These are phyloP conservation scores for Backusella australiensis DNA, from an alignment of 192 early-diverging fungal genomes.

Conservation along the genomic window DNA sequence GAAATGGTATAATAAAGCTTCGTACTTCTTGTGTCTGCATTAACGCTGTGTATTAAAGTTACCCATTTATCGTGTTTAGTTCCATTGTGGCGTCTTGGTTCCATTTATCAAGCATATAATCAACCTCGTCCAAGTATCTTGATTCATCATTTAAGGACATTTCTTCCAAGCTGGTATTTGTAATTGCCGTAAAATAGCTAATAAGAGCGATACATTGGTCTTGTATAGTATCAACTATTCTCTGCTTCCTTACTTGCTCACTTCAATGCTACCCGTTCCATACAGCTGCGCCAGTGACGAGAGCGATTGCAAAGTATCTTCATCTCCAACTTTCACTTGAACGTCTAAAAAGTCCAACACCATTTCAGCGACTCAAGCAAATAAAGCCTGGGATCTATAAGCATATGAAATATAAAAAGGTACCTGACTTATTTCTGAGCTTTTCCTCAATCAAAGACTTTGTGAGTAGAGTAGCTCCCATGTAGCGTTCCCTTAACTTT, in stretches of 20 bases:
- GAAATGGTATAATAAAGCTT: not conserved
- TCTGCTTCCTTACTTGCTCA: not conserved
- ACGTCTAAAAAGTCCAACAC: not conserved
- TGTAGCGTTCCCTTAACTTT: not conserved
- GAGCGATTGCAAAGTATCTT: not conserved
- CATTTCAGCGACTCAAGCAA: not conserved
- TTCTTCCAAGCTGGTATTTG: not conserved
- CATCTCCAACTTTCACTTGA: not conserved
- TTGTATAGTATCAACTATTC: not conserved
- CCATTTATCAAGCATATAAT: constrained; percentile 1
- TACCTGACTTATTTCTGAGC: not conserved
- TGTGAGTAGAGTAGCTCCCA: not conserved
- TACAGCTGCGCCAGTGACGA: not conserved
- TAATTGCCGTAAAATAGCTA: not conserved
- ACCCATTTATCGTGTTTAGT: not conserved
- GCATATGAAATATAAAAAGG: not conserved
- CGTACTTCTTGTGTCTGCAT: no score
- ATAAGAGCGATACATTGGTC: no score
- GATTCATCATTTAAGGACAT: not conserved
- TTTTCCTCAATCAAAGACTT: not conserved
- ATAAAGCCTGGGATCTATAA: not conserved
- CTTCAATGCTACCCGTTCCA: not conserved
- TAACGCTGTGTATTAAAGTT: not conserved
- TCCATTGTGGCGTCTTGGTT: not conserved
- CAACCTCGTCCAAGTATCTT: not conserved